A percentile compares a stretch with the other conserved stretches of the same genome.
Conservation (phyloP, 2,329 filamentous ascomycete genomes). For the Paracoccidioides brasiliensis region DNA sequence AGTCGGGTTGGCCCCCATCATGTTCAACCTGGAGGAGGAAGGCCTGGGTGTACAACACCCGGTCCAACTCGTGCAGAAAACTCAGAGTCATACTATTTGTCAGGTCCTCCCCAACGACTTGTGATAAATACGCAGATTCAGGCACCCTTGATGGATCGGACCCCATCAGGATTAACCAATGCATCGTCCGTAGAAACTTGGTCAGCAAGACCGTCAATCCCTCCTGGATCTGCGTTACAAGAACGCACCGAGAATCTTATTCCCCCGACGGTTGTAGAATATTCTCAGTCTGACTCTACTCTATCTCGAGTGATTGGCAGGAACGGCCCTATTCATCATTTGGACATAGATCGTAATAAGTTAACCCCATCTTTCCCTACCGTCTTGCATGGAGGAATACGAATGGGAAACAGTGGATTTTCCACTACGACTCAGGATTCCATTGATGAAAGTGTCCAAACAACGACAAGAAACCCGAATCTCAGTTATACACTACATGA, state of each 20-base stretch:
- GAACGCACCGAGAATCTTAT: background rate
- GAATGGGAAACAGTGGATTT: background rate
- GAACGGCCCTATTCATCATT: background rate
- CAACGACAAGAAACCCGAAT: background rate
- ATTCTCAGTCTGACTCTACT: background rate
- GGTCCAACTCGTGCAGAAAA: background rate
- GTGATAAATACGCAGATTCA: background rate
- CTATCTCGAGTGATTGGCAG: background rate
- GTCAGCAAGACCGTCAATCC: background rate
- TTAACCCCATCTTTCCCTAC: constrained; percentile 4
- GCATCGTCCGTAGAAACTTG: background rate
- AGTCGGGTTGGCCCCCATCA: background rate
- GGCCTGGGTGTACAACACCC: background rate
- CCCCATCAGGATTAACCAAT: background rate
- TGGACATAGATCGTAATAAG: background rate
- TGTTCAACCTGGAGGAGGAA: background rate
- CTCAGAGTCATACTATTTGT: background rate
- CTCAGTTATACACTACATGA: background rate
- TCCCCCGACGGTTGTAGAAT: background rate
- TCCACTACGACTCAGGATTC: background rate
- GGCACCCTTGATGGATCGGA: background rate
- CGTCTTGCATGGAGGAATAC: background rate
- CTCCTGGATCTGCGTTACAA: background rate
- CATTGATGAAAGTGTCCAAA: background rate
- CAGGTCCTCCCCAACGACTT: background rate